Conservation (phyloP, 768 basidiomycete genomes). For the Favolaschia claudopus region DNA sequence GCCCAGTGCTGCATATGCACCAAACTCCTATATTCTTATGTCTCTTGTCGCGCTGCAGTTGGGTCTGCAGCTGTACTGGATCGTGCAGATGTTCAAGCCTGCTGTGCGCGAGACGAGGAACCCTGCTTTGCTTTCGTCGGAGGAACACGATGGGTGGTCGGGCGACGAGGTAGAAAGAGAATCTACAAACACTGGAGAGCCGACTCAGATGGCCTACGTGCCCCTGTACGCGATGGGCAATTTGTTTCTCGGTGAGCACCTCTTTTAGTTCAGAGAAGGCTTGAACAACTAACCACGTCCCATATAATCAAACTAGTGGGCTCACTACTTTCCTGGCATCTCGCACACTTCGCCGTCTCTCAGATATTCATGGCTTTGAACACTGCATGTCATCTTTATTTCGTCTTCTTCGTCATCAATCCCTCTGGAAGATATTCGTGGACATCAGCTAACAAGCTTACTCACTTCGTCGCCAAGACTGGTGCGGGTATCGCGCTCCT, state of each 20-base stretch:
- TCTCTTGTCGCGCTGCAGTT: slow-evolving; percentile 12
- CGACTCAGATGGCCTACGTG: slow-evolving; percentile 37
- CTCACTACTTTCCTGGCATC: slow-evolving; percentile 40
- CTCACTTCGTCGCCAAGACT: slow-evolving; percentile 52
- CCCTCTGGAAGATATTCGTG: slow-evolving; percentile 28
- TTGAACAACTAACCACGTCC: not conserved
- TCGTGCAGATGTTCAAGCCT: slow-evolving; percentile 3
- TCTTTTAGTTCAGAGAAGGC: not conserved
- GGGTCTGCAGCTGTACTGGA: slow-evolving; percentile 16
- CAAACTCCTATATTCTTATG: slow-evolving; percentile 16
- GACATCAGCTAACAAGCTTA: slow-evolving; percentile 38
- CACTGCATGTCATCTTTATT: slow-evolving; percentile 43
- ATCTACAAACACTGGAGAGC: slow-evolving; percentile 1
- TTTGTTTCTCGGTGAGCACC: slow-evolving; percentile 38
- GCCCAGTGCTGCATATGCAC: slow-evolving; percentile 4
- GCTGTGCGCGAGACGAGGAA: not conserved
- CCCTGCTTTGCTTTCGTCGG: not conserved
- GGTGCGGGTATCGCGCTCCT: slow-evolving; percentile 46
- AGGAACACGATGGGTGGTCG: not conserved
- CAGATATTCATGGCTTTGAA: slow-evolving; percentile 41
- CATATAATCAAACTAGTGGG: slow-evolving; percentile 28
- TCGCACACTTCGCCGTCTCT: slow-evolving; percentile 33
- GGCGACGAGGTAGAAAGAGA: not conserved
- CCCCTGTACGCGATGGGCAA: slow-evolving; percentile 41
- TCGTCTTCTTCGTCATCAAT: slow-evolving; percentile 40